Percentiles rank a stretch among this genome's conserved stretches.
Conservation (phyloP, 192 early-diverging fungal genomes). For the Diversispora epigaea region DNA sequence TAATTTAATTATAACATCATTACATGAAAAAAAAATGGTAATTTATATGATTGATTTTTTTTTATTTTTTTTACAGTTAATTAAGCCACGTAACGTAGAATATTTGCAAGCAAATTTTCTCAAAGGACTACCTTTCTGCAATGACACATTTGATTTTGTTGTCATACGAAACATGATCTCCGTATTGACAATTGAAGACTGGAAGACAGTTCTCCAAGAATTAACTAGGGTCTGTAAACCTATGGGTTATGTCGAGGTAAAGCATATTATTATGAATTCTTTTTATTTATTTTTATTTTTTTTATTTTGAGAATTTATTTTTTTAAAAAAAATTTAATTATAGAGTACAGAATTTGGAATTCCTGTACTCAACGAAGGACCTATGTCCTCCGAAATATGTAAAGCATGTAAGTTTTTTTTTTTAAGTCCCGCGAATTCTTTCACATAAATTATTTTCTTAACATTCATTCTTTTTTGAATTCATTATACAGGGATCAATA, state of each 20-base stretch:
- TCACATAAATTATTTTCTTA: neutral
- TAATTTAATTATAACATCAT: no score
- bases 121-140: conserved; percentile 33
- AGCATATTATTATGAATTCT: neutral
- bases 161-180: conserved; percentile 36
- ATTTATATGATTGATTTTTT: no score
- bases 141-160: conserved; percentile 41
- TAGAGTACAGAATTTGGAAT: conserved; percentile 17
- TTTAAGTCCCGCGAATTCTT: neutral
- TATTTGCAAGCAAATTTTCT: conserved; percentile 35
- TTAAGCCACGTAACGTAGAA: conserved; percentile 40
- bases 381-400: neutral
- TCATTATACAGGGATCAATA: neutral
- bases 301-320: no score
- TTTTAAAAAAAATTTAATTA: neutral
- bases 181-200: conserved; percentile 28
- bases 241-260: conserved; percentile 39
- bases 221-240: conserved; percentile 40
- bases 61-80: neutral
- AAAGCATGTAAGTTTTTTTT: conserved; percentile 7
- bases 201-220: conserved; percentile 10
- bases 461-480: neutral
- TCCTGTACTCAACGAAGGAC: neutral
- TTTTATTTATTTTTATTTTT: neutral
- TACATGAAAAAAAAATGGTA: no score